These are phyloP conservation scores for Mycena albidolilacea DNA, from an alignment of 768 basidiomycete species.

Conservation along the genomic window DNA sequence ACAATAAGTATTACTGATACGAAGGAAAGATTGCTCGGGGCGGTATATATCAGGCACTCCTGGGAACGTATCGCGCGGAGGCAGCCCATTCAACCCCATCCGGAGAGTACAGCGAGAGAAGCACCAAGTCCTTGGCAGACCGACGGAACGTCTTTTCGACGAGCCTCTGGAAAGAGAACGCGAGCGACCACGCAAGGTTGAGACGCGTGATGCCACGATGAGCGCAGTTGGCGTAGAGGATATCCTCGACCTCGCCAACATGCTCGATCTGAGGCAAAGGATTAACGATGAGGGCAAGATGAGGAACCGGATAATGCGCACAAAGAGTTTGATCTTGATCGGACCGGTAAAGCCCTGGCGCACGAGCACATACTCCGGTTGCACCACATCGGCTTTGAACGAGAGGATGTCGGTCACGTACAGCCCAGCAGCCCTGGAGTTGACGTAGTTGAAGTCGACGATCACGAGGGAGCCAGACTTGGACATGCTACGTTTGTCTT, in stretches of 20 bases:
- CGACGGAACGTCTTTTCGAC: not conserved
- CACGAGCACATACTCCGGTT: not conserved
- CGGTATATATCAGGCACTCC: not conserved
- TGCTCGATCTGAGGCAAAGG: not conserved
- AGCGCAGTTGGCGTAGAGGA: conserved; percentile 17
- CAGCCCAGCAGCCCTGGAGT: not conserved
- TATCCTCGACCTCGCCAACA: not conserved
- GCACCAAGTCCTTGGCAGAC: not conserved
- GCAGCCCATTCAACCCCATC: not conserved
- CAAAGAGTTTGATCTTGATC: not conserved
- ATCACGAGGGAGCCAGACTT: not conserved
- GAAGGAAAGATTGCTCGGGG: no score
- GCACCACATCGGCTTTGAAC: not conserved
- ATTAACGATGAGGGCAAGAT: no score
- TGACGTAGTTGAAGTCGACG: not conserved
- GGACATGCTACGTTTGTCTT: not conserved
- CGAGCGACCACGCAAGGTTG: conserved; percentile 23
- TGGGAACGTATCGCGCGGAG: not conserved
- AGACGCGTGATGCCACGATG: conserved; percentile 15
- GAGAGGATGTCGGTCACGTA: not conserved
- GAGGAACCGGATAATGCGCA: not conserved
- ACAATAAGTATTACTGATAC: no score
- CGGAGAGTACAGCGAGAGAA: not conserved
- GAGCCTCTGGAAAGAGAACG: not conserved
- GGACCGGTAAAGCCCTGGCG: not conserved